phyloP scores from a whole-genome alignment of 768 basidiomycete genomes.

The Suillus tomentosus region DNA sequence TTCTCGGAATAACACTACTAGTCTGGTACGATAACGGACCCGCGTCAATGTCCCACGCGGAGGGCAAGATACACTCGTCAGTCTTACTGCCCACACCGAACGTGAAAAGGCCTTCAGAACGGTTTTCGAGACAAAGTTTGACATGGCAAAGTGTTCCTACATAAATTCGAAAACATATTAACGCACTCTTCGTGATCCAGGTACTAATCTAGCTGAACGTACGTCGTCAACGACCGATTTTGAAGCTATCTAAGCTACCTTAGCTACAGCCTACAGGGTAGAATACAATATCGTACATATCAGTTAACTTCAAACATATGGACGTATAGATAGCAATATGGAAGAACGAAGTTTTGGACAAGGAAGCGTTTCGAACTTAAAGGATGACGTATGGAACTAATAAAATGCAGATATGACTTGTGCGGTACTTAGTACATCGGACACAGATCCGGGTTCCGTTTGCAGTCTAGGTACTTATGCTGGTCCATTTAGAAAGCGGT shows the following conservation, averaged over 20 bases:
- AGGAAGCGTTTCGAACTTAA: not conserved
- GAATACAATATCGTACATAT: constrained; percentile 5
- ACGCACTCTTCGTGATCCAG: not conserved
- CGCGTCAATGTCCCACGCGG: too few species aligned
- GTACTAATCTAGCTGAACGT: not conserved
- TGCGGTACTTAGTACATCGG: not conserved
- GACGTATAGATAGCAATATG: constrained; percentile 8
- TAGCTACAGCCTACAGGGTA: too few species aligned
- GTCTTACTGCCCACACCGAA: too few species aligned
- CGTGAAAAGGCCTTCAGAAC: not conserved
- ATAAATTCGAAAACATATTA: not conserved
- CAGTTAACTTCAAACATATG: not conserved
- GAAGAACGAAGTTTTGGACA: not conserved
- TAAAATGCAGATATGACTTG: not conserved
- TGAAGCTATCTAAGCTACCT: not conserved
- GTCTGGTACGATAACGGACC: not conserved
- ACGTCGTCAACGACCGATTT: constrained; percentile 1
- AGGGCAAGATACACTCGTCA: too few species aligned
- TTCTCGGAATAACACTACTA: not conserved
- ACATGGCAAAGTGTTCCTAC: not conserved
- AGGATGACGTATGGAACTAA: not conserved
- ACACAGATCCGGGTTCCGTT: not conserved
- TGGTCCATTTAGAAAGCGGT: constrained; percentile 17
- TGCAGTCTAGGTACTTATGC: constrained; percentile 1
- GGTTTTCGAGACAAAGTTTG: not conserved